Evolutionary conservation across 768 basidiomycete genomes (phyloP), one percentile per base, ranked within the genome.

Genomic region (Chiua virens): DNA sequence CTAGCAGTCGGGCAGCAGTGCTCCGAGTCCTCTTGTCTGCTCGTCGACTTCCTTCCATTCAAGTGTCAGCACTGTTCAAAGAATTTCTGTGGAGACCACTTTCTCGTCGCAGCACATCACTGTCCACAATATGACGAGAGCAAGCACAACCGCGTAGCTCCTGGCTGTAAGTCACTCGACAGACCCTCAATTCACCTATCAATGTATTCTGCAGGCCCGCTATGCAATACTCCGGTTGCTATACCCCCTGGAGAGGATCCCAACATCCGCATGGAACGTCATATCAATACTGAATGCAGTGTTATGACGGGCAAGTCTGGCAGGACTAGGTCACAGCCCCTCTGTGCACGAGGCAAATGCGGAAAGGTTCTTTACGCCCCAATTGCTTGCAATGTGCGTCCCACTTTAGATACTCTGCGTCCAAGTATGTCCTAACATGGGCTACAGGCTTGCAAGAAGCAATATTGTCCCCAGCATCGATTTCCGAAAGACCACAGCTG

Each of bases 11-110:
- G 89, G 8, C 77, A 80, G 50, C 85, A 89, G 60, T 93, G 91
- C 69, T 81, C 85, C 14, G 75, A 81, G 45, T 64, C 79, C 0
- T 69, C 79, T 1, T 93, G 91, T 70, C 68, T 76, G 25, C 78
- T 88, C 55, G 79, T 92, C 62, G 91, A 93, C 73, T 92, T 92
- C 58, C 74, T 93, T 11, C 90, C 91, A 0, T 87, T 92, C 77
- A 87, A 86, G 69, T 94, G 91, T 66, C 85, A 88, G 44, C 88
- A 91, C 60, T 94, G 91, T 66, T 63, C 75, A 14, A 67, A 76
- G 15, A 74, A 76, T 0, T 93, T 83, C 72, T 94, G 92, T 59
- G 81, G 82, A 37, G 86, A 90, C 13, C 91, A 94, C 63, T 92
- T 85, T 72, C 79, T 79, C 54, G 86, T 85, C 13, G 72, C 78